Conservation (phyloP, 2,329 filamentous ascomycete genomes). For the Xylariaceae sp. region DNA sequence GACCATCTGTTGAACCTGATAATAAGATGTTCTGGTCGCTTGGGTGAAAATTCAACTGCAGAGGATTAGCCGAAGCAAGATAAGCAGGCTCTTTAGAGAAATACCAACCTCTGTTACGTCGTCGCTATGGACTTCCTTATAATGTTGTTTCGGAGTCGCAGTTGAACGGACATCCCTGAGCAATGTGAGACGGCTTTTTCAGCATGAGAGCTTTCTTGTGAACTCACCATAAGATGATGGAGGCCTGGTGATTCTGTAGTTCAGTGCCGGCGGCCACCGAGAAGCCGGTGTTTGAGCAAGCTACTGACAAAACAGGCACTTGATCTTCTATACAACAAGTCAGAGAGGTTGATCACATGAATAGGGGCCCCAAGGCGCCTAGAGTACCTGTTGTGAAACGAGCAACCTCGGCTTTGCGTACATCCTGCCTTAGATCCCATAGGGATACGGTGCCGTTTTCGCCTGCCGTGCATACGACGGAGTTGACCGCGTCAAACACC, state of each 20-base stretch:
- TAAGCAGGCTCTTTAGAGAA: constrained; percentile 19
- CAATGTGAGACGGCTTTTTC: constrained; percentile 13
- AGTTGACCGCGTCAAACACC: constrained; percentile 46
- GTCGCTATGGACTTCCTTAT: constrained; percentile 62
- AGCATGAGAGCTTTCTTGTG: neutral
- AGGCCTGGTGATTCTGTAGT: constrained; percentile 57
- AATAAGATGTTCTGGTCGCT: constrained; percentile 56
- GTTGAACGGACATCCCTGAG: constrained; percentile 53
- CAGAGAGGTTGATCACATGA: constrained; percentile 12
- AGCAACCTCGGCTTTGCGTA: constrained; percentile 37
- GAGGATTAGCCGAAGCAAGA: constrained; percentile 19
- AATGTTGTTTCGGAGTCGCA: constrained; percentile 45
- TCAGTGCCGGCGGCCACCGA: constrained; percentile 70
- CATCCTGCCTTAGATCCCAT: constrained; percentile 57
- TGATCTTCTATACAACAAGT: constrained; percentile 35
- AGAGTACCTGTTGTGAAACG: constrained; percentile 42
- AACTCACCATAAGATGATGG: constrained; percentile 55
- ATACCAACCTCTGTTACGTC: constrained; percentile 54
- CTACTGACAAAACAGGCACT: constrained; percentile 58
- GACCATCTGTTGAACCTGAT: constrained; percentile 73
- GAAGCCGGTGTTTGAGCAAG: constrained; percentile 51
- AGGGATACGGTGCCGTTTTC: constrained; percentile 62
- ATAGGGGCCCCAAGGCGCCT: neutral
- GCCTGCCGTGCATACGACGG: constrained; percentile 62
- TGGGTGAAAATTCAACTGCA: constrained; percentile 57